Conservation (phyloP, 2,329 filamentous ascomycete species). For the Stagonosporopsis vannaccii region DNA sequence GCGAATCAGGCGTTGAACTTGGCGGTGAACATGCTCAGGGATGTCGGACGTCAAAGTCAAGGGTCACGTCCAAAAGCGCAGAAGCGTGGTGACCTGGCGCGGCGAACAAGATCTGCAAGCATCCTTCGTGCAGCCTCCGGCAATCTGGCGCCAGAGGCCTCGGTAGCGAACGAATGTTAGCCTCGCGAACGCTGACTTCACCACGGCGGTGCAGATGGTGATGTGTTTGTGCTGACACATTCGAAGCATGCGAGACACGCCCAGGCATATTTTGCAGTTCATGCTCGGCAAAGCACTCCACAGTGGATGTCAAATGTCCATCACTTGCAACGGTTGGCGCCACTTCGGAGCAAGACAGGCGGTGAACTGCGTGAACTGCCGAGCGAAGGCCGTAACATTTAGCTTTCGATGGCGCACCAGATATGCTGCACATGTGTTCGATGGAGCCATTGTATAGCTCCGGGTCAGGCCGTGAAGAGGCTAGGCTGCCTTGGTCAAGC, state of each 20-base stretch:
- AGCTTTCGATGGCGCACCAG: constrained; percentile 31
- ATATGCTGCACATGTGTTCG: constrained; percentile 29
- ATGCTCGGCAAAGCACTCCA: constrained; percentile 26
- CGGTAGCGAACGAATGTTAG: constrained; percentile 42
- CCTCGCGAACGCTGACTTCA: constrained; percentile 49
- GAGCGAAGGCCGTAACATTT: constrained; percentile 38
- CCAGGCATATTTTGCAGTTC: constrained; percentile 22
- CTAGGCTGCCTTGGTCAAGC: constrained; percentile 22
- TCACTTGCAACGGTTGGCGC: constrained; percentile 22
- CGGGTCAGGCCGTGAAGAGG: constrained; percentile 40
- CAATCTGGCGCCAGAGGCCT: constrained; percentile 44
- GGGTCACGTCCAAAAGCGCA: constrained; percentile 39
- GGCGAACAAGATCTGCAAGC: constrained; percentile 51
- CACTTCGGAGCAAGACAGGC: constrained; percentile 31
- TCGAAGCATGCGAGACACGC: constrained; percentile 25
- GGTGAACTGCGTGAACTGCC: constrained; percentile 47
- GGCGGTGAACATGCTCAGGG: constrained; percentile 51
- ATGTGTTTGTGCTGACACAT: constrained; percentile 45
- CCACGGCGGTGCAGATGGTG: constrained; percentile 46
- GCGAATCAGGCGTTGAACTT: constrained; percentile 41
- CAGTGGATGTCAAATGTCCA: constrained; percentile 22
- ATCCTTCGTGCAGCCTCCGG: constrained; percentile 43
- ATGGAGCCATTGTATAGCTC: constrained; percentile 36
- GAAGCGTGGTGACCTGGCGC: constrained; percentile 51
- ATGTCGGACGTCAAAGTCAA: constrained; percentile 39